These are phyloP conservation scores for Dactylellina cionopaga DNA, from an alignment of 2,329 filamentous ascomycete genomes.

Conservation along the genomic window DNA sequence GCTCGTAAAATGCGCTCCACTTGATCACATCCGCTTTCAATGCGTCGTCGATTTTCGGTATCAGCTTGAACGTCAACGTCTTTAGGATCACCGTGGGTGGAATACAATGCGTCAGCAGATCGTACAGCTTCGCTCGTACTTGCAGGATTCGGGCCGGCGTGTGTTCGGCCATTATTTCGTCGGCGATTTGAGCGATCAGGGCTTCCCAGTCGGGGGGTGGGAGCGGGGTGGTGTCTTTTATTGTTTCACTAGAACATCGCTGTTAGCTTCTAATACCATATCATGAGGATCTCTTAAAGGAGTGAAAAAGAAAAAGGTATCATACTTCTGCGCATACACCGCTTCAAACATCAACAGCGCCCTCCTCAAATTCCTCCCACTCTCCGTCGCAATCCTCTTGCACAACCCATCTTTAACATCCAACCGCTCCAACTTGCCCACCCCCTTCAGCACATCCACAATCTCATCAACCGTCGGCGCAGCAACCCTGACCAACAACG, in stretches of 20 bases:
- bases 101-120: slow-evolving; percentile 95
- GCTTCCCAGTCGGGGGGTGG: slow-evolving; percentile 98
- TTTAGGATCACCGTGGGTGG: slow-evolving; percentile 93
- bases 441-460: slow-evolving; percentile 74
- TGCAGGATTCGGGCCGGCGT: slow-evolving; percentile 81
- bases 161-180: slow-evolving; percentile 91
- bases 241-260: slow-evolving; percentile 76
- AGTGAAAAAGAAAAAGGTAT: slow-evolving; percentile 5
- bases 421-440: slow-evolving; percentile 75
- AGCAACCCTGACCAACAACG: slow-evolving; percentile 87
- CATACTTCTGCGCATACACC: slow-evolving; percentile 95
- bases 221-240: slow-evolving; percentile 86
- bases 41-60: slow-evolving; percentile 84
- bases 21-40: slow-evolving; percentile 91
- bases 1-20: slow-evolving; percentile 98
- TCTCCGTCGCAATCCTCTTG: slow-evolving; percentile 85
- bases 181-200: slow-evolving; percentile 86
- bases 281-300: not conserved
- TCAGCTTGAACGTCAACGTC: slow-evolving; percentile 90
- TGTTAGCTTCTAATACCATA: too few species aligned
- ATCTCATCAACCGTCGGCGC: slow-evolving; percentile 89
- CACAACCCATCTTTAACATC: slow-evolving; percentile 76
- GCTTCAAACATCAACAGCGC: slow-evolving; percentile 97
- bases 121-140: slow-evolving; percentile 93
- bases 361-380: slow-evolving; percentile 86